phyloP scores from a whole-genome alignment of 495 filamentous ascomycete species.

The Penicillium ucsense region DNA sequence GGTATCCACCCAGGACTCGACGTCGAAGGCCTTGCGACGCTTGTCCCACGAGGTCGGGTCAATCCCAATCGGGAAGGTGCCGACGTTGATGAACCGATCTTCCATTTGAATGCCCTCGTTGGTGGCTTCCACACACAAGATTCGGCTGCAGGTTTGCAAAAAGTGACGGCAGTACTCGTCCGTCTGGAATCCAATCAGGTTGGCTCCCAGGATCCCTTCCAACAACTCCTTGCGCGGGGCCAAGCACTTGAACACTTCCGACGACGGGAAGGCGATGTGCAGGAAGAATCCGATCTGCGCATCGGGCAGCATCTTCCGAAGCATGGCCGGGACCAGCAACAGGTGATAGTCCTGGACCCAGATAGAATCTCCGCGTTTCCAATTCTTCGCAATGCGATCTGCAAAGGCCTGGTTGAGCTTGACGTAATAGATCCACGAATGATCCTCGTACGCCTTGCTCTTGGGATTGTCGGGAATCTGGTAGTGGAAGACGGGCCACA shows the following conservation, averaged over 20 bases:
- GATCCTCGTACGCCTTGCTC: conserved; percentile 93
- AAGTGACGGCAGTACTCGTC: conserved; percentile 89
- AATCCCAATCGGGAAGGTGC: conserved; percentile 59
- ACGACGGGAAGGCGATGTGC: conserved; percentile 90
- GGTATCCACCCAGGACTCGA: conserved; percentile 64
- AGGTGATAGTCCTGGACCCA: conserved; percentile 96
- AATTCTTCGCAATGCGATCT: conserved; percentile 76
- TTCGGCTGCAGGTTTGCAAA: conserved; percentile 81
- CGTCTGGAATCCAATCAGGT: conserved; percentile 86
- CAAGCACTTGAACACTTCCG: conserved; percentile 86
- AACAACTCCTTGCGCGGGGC: conserved; percentile 75
- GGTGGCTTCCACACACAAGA: conserved; percentile 78
- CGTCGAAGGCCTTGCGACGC: conserved; percentile 62
- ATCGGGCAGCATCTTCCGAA: conserved; percentile 74
- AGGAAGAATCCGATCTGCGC: conserved; percentile 93
- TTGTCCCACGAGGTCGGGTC: conserved; percentile 66
- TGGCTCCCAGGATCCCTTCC: conserved; percentile 83
- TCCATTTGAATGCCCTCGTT: conserved; percentile 83
- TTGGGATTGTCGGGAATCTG: conserved; percentile 94
- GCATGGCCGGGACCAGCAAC: conserved; percentile 82
- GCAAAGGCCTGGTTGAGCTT: conserved; percentile 86
- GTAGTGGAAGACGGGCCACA: conserved; percentile 92
- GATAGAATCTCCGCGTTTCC: conserved; percentile 82
- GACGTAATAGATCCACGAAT: conserved; percentile 90
- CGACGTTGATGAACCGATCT: conserved; percentile 81